Percentiles rank a stretch among this genome's conserved stretches.
Conservation (phyloP, 768 basidiomycete species). For the Stropharia rugosoannulata region DNA sequence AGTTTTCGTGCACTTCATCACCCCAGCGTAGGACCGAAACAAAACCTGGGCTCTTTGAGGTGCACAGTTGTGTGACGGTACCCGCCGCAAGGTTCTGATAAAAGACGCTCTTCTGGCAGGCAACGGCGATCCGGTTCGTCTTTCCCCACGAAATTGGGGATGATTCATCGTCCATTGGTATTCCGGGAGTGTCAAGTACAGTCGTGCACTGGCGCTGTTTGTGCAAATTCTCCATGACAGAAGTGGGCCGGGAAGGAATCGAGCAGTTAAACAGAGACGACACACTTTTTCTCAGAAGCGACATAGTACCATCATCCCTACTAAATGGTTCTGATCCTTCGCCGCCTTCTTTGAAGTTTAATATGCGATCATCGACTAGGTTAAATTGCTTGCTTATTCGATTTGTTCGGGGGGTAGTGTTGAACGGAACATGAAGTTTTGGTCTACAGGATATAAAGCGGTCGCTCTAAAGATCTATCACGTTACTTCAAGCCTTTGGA, state of each 20-base stretch:
- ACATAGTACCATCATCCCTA: constrained; percentile 39
- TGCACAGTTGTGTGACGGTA: constrained; percentile 49
- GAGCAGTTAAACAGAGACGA: constrained; percentile 46
- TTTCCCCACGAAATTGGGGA: constrained; percentile 63
- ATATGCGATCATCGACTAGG: constrained; percentile 51
- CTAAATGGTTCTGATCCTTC: constrained; percentile 13
- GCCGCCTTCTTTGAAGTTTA: constrained; percentile 48
- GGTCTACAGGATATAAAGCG: constrained; percentile 60
- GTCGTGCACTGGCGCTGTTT: constrained; percentile 53
- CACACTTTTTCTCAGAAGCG: constrained; percentile 51
- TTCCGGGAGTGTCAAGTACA: constrained; percentile 65
- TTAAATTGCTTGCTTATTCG: constrained; percentile 66
- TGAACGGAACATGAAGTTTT: constrained; percentile 50
- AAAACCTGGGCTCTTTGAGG: constrained; percentile 28
- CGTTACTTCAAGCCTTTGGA: neutral
- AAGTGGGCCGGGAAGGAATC: constrained; percentile 31
- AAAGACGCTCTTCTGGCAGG: constrained; percentile 57
- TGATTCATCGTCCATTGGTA: constrained; percentile 51
- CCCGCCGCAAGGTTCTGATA: constrained; percentile 61
- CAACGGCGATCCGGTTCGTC: constrained; percentile 60
- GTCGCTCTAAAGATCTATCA: constrained; percentile 41
- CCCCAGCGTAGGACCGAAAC: constrained; percentile 56
- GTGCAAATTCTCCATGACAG: constrained; percentile 58
- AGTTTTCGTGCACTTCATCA: constrained; percentile 32
- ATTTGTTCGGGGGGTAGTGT: constrained; percentile 64